phyloP scores from a whole-genome alignment of 2,329 filamentous ascomycete species.

The Penicillium sp. region DNA sequence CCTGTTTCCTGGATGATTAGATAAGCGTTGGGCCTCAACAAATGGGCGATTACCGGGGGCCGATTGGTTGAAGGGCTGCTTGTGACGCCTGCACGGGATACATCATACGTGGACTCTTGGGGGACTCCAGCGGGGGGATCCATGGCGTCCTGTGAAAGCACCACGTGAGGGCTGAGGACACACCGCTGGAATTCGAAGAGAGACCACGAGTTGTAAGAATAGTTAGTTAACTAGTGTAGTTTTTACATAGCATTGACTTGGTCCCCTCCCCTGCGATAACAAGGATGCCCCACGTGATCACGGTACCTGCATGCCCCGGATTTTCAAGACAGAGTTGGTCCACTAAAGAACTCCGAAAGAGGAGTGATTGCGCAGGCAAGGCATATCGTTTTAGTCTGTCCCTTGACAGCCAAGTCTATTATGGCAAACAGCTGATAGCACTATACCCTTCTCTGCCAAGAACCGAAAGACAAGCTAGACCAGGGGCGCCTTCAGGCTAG shows the following conservation, averaged over 20 bases:
- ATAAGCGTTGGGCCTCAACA: slow-evolving; percentile 20
- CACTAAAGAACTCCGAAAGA: no score
- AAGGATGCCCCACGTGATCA: background rate
- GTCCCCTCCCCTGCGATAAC: background rate
- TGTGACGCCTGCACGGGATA: background rate
- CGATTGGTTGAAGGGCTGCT: background rate
- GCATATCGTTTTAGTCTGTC: no score
- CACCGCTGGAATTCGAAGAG: background rate
- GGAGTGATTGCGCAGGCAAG: background rate
- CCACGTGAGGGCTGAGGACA: background rate
- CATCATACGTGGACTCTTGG: background rate
- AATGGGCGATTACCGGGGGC: slow-evolving; percentile 3
- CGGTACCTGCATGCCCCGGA: slow-evolving; percentile 7
- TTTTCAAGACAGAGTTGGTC: background rate
- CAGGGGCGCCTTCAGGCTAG: no score
- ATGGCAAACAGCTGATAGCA: background rate
- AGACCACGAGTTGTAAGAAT: no score
- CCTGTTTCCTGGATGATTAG: slow-evolving; percentile 3
- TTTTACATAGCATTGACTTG: background rate
- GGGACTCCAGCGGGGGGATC: background rate
- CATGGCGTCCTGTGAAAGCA: background rate
- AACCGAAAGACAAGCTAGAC: background rate
- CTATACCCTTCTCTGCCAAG: background rate
- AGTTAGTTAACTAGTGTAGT: no score
- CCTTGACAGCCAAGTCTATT: background rate